A percentile compares a stretch with the other conserved stretches of the same genome.
phyloP scores from a whole-genome alignment of 169 alveolate genomes.

The Cryptosporidium muris region DNA sequence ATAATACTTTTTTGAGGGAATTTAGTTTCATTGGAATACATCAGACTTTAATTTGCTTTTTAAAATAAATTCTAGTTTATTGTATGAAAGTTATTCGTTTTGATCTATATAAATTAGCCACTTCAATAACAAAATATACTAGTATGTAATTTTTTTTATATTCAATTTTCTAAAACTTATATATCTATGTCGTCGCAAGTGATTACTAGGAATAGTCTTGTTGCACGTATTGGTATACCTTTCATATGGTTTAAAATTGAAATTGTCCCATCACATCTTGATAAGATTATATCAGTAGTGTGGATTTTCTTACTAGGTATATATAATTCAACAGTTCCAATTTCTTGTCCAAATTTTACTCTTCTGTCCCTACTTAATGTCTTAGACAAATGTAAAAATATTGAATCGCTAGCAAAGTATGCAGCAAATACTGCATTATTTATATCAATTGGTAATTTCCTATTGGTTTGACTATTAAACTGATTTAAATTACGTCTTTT shows the following conservation, averaged over 20 bases:
- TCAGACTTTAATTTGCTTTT: not conserved
- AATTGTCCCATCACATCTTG: slow-evolving; percentile 70
- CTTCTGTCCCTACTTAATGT: slow-evolving; percentile 59
- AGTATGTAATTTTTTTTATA: too few species aligned
- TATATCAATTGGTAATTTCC: slow-evolving; percentile 41
- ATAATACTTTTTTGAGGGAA: too few species aligned
- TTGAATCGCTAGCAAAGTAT: slow-evolving; percentile 61
- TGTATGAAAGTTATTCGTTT: not conserved
- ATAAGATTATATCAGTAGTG: slow-evolving; percentile 20
- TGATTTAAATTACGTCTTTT: not conserved
- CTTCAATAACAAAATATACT: too few species aligned
- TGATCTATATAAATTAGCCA: too few species aligned
- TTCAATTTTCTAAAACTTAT: not conserved
- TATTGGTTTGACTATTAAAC: slow-evolving; percentile 19
- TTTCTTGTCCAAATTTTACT: slow-evolving; percentile 67
- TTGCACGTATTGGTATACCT: slow-evolving; percentile 64
- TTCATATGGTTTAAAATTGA: slow-evolving; percentile 57
- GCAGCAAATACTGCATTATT: slow-evolving; percentile 65
- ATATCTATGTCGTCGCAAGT: slow-evolving; percentile 42
- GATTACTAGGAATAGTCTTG: slow-evolving; percentile 62
- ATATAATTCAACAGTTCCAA: slow-evolving; percentile 34
- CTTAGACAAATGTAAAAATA: slow-evolving; percentile 51
- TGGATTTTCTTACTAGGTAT: slow-evolving; percentile 29
- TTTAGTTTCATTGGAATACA: too few species aligned
- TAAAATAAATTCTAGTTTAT: not conserved